Evolutionary conservation across 495 filamentous ascomycete species (phyloP).

Genomic region (Talaromyces wortmannii): DNA sequence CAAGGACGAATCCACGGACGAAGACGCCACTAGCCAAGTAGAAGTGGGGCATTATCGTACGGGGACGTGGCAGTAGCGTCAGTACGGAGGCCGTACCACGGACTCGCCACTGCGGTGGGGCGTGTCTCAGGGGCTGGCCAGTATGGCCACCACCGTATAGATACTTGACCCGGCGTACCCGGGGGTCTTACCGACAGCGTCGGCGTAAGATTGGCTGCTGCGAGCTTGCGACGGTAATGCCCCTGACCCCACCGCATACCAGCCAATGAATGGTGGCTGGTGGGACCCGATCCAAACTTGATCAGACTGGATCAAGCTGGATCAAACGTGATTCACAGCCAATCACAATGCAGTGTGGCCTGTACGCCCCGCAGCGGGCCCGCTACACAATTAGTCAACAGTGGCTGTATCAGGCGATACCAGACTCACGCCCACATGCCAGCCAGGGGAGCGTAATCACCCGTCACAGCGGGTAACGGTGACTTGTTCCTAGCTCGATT

Average conservation of each 20-base stretch:
- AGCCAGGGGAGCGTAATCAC: background rate
- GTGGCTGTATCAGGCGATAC: no score
- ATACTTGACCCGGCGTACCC: background rate
- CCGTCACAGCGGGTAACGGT: no score
- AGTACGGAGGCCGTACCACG: background rate
- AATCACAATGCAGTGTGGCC: background rate
- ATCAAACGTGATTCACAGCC: background rate
- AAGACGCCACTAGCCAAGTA: no score
- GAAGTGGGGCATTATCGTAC: background rate
- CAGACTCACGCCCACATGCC: background rate
- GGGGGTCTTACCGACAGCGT: background rate
- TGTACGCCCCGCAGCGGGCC: background rate
- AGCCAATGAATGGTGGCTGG: background rate
- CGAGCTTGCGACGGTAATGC: background rate
- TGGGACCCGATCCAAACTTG: background rate
- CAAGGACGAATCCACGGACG: no score
- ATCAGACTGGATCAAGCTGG: background rate
- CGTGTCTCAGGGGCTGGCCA: background rate
- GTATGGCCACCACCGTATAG: background rate
- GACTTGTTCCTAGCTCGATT: no score
- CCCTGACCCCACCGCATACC: background rate
- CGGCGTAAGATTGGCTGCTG: background rate
- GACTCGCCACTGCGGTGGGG: background rate
- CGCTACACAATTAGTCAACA: no score
- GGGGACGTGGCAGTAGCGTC: background rate